phyloP scores from a whole-genome alignment of 2,329 filamentous ascomycete species.

The Ophiostoma fasciatum region DNA sequence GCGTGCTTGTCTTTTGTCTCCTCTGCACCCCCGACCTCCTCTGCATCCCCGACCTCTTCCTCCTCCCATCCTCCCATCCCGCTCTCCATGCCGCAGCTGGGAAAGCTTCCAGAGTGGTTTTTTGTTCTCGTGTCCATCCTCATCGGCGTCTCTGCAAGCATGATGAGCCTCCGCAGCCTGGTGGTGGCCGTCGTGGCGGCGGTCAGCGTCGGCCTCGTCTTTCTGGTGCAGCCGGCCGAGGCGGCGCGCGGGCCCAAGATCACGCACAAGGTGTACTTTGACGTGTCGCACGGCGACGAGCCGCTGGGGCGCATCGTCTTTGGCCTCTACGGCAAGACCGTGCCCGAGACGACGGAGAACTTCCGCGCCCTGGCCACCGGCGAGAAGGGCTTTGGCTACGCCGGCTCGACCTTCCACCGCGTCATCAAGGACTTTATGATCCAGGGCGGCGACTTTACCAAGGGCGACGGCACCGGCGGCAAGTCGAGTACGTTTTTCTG shows the following conservation, averaged over 20 bases:
- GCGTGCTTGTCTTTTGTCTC: no score
- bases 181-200: slow-evolving; percentile 61
- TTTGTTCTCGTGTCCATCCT: no score
- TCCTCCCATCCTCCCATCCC: no score
- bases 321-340: slow-evolving; percentile 76
- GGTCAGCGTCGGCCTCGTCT: slow-evolving; percentile 57
- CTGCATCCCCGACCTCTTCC: neutral
- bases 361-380: slow-evolving; percentile 70
- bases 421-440: slow-evolving; percentile 90
- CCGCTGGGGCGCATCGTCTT: slow-evolving; percentile 61
- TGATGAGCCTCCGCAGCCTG: slow-evolving; percentile 62
- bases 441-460: slow-evolving; percentile 80
- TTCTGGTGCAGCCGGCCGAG: slow-evolving; percentile 60
- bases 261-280: slow-evolving; percentile 88
- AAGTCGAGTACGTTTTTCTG: slow-evolving; percentile 53
- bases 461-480: slow-evolving; percentile 66
- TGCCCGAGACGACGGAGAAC: slow-evolving; percentile 61
- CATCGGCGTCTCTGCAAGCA: no score
- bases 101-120: no score
- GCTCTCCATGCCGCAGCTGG: no score
- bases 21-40: no score
- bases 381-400: slow-evolving; percentile 75
- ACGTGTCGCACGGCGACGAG: slow-evolving; percentile 64
- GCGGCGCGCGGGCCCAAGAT: slow-evolving; percentile 84
- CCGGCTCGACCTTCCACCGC: slow-evolving; percentile 74